These are phyloP conservation scores for Suillus occidentalis DNA, from an alignment of 768 basidiomycete genomes.

Conservation along the genomic window DNA sequence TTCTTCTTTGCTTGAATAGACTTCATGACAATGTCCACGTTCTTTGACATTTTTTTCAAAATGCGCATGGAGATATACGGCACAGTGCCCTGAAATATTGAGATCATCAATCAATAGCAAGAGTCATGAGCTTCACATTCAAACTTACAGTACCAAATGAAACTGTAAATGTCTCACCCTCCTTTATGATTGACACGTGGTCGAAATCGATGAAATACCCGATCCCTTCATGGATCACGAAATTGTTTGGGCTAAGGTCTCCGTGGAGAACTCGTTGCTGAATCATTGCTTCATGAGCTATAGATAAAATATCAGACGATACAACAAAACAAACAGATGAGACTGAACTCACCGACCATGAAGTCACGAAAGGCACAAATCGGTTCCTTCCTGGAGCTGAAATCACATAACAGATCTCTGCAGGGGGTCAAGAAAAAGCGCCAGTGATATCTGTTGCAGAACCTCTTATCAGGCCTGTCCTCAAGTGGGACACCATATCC, in stretches of 20 bases:
- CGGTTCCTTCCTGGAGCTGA: constrained; percentile 4
- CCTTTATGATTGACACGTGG: neutral
- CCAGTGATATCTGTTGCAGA: neutral
- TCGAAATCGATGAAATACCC: neutral
- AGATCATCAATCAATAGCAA: neutral
- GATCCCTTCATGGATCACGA: neutral
- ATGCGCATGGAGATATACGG: neutral
- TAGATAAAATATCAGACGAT: neutral
- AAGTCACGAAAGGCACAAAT: constrained; percentile 9
- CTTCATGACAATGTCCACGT: neutral
- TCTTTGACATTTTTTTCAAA: neutral
- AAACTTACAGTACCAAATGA: neutral
- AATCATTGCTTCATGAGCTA: neutral
- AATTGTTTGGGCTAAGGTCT: constrained; percentile 1
- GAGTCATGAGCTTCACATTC: neutral
- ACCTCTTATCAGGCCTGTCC: neutral
- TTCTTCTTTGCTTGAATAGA: neutral
- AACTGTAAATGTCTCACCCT: neutral
- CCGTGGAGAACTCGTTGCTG: neutral
- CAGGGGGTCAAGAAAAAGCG: neutral
- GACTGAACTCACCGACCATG: neutral
- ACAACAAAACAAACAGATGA: neutral
- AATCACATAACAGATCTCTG: neutral
- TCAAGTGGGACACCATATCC: no score
- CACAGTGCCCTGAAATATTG: neutral